A percentile compares a stretch with the other conserved stretches of the same genome.
These are phyloP conservation scores for Cyclotella kingstonii DNA, from an alignment of 108 stramenopile genomes.

Conservation along the genomic window DNA sequence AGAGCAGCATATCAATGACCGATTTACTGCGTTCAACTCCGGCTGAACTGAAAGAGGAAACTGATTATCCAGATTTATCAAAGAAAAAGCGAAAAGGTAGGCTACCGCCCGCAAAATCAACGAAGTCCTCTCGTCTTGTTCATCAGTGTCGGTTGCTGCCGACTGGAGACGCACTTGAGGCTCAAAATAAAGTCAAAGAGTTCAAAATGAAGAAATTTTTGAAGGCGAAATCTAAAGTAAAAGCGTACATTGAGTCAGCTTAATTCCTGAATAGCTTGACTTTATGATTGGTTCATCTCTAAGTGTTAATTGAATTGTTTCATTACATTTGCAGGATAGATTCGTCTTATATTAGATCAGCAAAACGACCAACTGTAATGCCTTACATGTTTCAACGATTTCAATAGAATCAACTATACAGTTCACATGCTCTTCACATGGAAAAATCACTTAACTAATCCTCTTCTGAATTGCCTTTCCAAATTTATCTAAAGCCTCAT, in stretches of 20 bases:
- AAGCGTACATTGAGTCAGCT: constrained; percentile 9
- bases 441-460: constrained; percentile 4
- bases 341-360: too few species aligned
- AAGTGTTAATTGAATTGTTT: too few species aligned
- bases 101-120: constrained; percentile 44
- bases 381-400: constrained; percentile 1
- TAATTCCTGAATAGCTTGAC: not conserved
- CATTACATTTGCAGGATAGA: too few species aligned
- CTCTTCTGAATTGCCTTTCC: constrained; percentile 68
- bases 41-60: constrained; percentile 34
- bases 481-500: constrained; percentile 73
- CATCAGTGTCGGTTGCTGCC: constrained; percentile 16
- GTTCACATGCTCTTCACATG: not conserved
- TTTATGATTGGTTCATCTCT: too few species aligned
- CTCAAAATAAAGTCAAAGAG: constrained; percentile 16
- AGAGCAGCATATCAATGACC: constrained; percentile 33
- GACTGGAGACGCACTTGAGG: constrained; percentile 8
- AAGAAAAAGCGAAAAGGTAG: constrained; percentile 39
- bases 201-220: constrained; percentile 57
- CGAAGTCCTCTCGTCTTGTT: constrained; percentile 31
- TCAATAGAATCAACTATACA: not conserved
- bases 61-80: constrained; percentile 47
- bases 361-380: too few species aligned
- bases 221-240: constrained; percentile 38
- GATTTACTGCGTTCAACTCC: constrained; percentile 33